These are phyloP conservation scores for Fusarium irregulare DNA, from an alignment of 2,329 filamentous ascomycete species.

Conservation along the genomic window DNA sequence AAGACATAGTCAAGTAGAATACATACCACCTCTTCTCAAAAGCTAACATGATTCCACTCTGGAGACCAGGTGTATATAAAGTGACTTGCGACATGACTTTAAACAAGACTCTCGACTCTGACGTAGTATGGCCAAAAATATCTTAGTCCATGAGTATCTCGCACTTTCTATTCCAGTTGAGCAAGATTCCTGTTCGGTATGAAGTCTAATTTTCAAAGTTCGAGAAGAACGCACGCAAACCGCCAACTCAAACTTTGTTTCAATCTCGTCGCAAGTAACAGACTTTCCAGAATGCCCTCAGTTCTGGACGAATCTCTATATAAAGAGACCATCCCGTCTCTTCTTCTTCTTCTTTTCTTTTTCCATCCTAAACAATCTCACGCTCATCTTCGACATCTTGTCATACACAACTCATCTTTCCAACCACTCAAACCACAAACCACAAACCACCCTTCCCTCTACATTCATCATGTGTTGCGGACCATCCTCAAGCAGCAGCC, in stretches of 20 bases:
- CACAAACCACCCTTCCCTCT: neutral
- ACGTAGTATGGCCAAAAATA: fast-evolving
- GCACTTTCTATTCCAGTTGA: neutral
- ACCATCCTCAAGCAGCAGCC: neutral
- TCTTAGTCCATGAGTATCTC: neutral
- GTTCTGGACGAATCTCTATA: neutral
- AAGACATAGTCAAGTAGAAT: neutral
- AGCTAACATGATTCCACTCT: neutral
- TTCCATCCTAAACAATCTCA: neutral
- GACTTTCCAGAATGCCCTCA: neutral
- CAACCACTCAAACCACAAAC: neutral
- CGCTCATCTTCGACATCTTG: neutral
- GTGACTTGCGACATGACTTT: neutral
- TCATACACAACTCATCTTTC: neutral
- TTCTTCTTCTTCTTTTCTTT: neutral
- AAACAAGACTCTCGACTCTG: neutral
- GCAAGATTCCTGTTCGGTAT: neutral
- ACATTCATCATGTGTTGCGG: neutral
- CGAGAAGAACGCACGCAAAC: neutral
- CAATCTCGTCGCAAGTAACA: neutral
- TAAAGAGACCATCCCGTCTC: neutral
- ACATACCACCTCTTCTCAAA: neutral
- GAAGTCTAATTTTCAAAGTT: neutral
- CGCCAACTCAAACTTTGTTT: neutral
- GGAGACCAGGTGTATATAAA: neutral